Conservation (phyloP, 306 rosid genomes). For the Aeschynomene evenia region DNA sequence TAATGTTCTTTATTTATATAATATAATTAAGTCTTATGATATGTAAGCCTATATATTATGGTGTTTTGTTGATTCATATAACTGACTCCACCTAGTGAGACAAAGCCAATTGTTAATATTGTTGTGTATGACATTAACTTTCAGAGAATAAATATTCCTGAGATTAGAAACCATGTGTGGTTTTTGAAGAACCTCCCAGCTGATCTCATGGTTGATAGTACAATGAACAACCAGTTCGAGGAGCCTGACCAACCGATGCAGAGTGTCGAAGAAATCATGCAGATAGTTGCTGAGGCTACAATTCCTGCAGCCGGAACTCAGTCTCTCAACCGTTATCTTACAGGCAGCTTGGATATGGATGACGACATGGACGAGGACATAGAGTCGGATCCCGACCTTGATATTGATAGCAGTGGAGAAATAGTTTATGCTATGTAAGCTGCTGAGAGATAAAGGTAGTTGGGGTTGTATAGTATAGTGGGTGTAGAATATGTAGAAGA, state of each 20-base stretch:
- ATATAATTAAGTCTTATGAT: neutral
- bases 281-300: conserved; percentile 81
- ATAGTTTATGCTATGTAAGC: conserved; percentile 81
- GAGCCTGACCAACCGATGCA: conserved; percentile 95
- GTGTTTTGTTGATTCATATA: no score
- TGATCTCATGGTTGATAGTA: conserved; percentile 65
- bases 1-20: neutral
- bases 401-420: conserved; percentile 92
- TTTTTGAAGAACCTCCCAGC: conserved; percentile 87
- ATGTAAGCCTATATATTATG: neutral
- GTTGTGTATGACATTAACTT: neutral
- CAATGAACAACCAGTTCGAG: conserved; percentile 53
- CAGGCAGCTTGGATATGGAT: conserved; percentile 79
- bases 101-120: no score
- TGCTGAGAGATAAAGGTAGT: neutral
- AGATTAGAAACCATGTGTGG: conserved; percentile 82
- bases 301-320: conserved; percentile 79
- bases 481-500: conserved; percentile 32
- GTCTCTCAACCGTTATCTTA: conserved; percentile 66
- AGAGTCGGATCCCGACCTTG: conserved; percentile 75
- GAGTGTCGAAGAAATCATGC: conserved; percentile 81
- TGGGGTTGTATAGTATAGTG: conserved; percentile 2
- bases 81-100: no score
- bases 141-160: conserved; percentile 88
- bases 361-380: conserved; percentile 85